Conservation (phyloP, 441 rosid genomes). For the Biscutella laevigata region DNA sequence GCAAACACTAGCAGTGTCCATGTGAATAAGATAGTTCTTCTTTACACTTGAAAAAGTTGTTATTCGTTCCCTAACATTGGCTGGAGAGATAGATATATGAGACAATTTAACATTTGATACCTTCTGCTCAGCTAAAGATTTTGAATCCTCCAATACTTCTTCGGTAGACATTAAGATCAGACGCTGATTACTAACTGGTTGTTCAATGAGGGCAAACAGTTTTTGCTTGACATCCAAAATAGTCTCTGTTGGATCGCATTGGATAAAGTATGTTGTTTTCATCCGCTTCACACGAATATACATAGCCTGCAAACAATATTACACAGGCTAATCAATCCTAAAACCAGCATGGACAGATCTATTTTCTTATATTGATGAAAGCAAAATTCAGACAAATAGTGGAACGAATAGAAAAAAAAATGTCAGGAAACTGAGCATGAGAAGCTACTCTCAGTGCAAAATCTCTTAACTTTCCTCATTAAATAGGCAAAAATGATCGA, state of each 20-base stretch:
- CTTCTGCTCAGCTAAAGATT: constrained; percentile 79
- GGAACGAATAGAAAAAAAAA: neutral
- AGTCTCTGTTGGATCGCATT: constrained; percentile 83
- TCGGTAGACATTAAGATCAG: constrained; percentile 52
- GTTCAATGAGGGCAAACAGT: constrained; percentile 54
- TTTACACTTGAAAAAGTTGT: neutral
- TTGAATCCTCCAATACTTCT: constrained; percentile 73
- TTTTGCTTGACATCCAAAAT: constrained; percentile 64
- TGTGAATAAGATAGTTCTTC: neutral
- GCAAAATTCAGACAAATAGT: constrained; percentile 2
- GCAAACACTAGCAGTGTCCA: neutral
- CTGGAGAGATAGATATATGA: neutral
- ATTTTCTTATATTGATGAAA: neutral
- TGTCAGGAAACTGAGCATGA: neutral
- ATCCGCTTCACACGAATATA: constrained; percentile 76
- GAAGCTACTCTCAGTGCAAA: neutral
- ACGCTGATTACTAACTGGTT: constrained; percentile 61
- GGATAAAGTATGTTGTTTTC: constrained; percentile 75
- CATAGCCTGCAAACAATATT: constrained; percentile 50
- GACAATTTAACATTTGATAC: constrained; percentile 21
- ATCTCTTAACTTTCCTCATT: neutral
- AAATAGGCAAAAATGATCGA: neutral
- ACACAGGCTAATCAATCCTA: neutral
- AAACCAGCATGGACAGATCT: neutral
- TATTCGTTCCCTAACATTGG: neutral